Conservation (phyloP, 2,329 filamentous ascomycete genomes). For the Mycocentrospora acerina region DNA sequence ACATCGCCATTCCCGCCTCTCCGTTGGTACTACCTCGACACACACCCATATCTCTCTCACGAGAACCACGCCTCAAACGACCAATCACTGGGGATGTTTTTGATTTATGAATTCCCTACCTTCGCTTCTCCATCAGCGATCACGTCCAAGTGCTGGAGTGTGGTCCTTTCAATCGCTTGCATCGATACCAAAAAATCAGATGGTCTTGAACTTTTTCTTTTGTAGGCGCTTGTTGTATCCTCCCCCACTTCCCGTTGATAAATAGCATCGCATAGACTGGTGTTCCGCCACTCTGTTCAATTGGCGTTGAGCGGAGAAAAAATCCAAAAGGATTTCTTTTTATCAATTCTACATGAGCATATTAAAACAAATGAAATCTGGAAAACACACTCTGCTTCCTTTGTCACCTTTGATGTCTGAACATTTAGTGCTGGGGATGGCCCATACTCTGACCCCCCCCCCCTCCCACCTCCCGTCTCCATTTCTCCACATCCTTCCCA, state of each 20-base stretch:
- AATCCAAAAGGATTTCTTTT: too few species aligned
- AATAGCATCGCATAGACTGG: too few species aligned
- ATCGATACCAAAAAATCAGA: constrained; percentile 22
- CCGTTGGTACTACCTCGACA: constrained; percentile 1
- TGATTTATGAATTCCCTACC: constrained; percentile 6
- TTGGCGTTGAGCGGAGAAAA: constrained; percentile 32
- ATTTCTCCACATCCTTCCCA: too few species aligned
- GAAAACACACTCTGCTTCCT: too few species aligned
- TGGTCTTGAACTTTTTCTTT: too few species aligned
- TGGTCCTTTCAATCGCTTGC: constrained; percentile 30
- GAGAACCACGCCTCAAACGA: background rate
- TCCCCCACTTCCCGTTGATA: constrained; percentile 31
- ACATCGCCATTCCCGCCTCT: constrained; percentile 13
- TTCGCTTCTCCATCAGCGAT: constrained; percentile 17
- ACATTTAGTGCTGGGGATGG: too few species aligned
- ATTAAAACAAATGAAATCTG: too few species aligned
- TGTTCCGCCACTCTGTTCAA: too few species aligned
- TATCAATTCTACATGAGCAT: too few species aligned
- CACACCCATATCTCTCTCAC: constrained; percentile 4
- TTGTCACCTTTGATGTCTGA: too few species aligned
- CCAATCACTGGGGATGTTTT: background rate
- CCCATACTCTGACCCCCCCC: too few species aligned
- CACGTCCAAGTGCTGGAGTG: constrained; percentile 41
- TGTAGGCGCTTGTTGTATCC: constrained; percentile 14
- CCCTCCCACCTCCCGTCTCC: too few species aligned